Conservation (phyloP, 495 filamentous ascomycete genomes). For the Hypoxylon perforatum region DNA sequence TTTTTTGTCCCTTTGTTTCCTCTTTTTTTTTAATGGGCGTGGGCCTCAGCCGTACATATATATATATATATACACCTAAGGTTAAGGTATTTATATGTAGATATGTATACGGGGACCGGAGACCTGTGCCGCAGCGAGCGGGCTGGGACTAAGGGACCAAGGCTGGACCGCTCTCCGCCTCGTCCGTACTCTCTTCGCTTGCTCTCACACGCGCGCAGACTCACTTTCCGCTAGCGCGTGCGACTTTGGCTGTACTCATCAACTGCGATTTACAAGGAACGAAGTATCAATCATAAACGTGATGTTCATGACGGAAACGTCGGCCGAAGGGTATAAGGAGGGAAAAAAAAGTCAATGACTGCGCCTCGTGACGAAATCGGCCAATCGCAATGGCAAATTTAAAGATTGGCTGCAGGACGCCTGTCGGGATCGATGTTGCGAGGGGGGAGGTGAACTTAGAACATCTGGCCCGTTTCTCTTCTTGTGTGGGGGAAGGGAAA, state of each 20-base stretch:
- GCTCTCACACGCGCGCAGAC: slow-evolving; percentile 41
- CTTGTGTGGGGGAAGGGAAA: slow-evolving; percentile 19
- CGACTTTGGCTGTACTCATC: slow-evolving; percentile 41
- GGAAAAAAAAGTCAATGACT: slow-evolving; percentile 34
- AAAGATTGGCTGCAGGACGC: slow-evolving; percentile 44
- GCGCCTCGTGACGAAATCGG: slow-evolving; percentile 39
- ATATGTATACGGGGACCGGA: slow-evolving; percentile 22
- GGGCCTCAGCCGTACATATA: slow-evolving; percentile 32
- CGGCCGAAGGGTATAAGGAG: slow-evolving; percentile 28
- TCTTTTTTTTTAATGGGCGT: slow-evolving; percentile 20
- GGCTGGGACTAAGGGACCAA: slow-evolving; percentile 28
- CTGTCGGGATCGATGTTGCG: slow-evolving; percentile 36
- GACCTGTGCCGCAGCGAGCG: slow-evolving; percentile 38
- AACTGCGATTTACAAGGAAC: slow-evolving; percentile 41
- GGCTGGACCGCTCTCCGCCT: slow-evolving; percentile 43
- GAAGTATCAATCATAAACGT: slow-evolving; percentile 36
- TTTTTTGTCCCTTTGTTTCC: slow-evolving; percentile 5
- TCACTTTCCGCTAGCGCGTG: slow-evolving; percentile 43
- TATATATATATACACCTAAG: slow-evolving; percentile 10
- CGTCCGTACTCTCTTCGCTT: slow-evolving; percentile 41
- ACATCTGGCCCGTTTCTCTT: slow-evolving; percentile 36
- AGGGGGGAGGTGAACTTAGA: slow-evolving; percentile 44
- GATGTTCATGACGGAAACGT: slow-evolving; percentile 41
- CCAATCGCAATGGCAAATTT: slow-evolving; percentile 44
- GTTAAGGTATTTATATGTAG: neutral